phyloP scores from a whole-genome alignment of 805 yeast genomes.

The Candida caryicola region DNA sequence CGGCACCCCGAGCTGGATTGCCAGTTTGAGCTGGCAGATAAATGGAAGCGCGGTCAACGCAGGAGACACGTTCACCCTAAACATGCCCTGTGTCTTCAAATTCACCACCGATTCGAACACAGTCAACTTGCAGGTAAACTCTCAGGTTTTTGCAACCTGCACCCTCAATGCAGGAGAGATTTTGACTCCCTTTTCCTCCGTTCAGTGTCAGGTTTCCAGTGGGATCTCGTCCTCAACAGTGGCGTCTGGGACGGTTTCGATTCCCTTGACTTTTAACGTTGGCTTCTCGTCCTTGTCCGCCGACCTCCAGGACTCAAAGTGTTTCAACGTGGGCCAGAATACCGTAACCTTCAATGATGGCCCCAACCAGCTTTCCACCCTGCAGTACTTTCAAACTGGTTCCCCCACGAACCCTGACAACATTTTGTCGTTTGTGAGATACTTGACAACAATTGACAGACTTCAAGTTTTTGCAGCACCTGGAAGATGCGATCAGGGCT shows the following conservation, averaged over 20 bases:
- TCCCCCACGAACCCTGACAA: neutral
- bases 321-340: conserved; percentile 19
- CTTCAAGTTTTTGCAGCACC: conserved; percentile 9
- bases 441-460: conserved; percentile 12
- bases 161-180: conserved; percentile 10
- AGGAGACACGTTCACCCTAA: conserved; percentile 27
- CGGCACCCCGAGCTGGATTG: conserved; percentile 1
- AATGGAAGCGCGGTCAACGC: conserved; percentile 9
- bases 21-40: conserved; percentile 14
- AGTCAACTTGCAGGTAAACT: conserved; percentile 7
- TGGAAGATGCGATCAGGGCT: conserved; percentile 20
- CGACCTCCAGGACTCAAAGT: conserved; percentile 17
- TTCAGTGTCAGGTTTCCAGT: conserved; percentile 9
- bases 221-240: conserved; percentile 1
- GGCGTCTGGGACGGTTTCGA: conserved; percentile 8
- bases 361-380: conserved; percentile 5
- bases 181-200: conserved; percentile 5
- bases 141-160: conserved; percentile 22
- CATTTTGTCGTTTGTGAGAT: conserved; percentile 1
- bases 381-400: conserved; percentile 5
- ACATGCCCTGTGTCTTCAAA: conserved; percentile 25
- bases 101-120: conserved; percentile 12
- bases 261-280: conserved; percentile 22
- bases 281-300: conserved; percentile 6
- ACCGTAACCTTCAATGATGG: conserved; percentile 16